A percentile compares a stretch with the other conserved stretches of the same genome.
These are phyloP conservation scores for Trichaptum fuscoviolaceum DNA, from an alignment of 768 basidiomycete genomes.

Conservation along the genomic window DNA sequence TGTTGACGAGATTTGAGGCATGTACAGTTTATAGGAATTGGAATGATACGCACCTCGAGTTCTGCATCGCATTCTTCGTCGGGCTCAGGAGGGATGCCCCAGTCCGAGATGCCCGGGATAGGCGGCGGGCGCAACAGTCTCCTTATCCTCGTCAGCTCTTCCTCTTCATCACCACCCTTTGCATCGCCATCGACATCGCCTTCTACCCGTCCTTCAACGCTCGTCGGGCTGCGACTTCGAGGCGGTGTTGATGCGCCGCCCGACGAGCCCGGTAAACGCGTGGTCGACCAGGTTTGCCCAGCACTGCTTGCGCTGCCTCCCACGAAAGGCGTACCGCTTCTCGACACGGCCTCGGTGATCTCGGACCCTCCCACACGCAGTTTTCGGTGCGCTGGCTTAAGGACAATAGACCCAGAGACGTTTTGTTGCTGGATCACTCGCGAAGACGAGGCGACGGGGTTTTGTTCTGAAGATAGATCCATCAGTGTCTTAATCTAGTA, in stretches of 20 bases:
- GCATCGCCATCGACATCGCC: neutral
- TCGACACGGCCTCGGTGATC: conserved; percentile 15
- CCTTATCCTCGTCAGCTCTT: conserved; percentile 51
- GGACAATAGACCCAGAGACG: neutral
- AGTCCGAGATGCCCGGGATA: conserved; percentile 60
- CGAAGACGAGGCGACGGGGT: neutral
- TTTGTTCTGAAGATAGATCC: neutral
- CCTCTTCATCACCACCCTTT: conserved; percentile 5
- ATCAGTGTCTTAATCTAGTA: too few relatives aligned
- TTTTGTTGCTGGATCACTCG: neutral
- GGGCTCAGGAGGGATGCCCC: conserved; percentile 69
- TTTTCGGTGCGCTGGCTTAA: neutral
- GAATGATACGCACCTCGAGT: conserved; percentile 43
- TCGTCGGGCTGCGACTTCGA: conserved; percentile 2
- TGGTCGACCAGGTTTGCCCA: neutral
- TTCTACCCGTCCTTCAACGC: neutral
- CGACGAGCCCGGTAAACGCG: conserved; percentile 3
- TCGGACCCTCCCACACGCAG: conserved; percentile 4
- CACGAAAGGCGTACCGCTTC: conserved; percentile 10
- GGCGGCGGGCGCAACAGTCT: conserved; percentile 55
- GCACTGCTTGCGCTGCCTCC: conserved; percentile 4
- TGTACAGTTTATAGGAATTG: neutral
- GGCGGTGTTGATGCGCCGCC: neutral
- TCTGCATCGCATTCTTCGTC: conserved; percentile 53
- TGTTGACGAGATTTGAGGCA: conserved; percentile 1